phyloP scores from a whole-genome alignment of 1,139 yeast species.

The Scheffersomyces lignicola region DNA sequence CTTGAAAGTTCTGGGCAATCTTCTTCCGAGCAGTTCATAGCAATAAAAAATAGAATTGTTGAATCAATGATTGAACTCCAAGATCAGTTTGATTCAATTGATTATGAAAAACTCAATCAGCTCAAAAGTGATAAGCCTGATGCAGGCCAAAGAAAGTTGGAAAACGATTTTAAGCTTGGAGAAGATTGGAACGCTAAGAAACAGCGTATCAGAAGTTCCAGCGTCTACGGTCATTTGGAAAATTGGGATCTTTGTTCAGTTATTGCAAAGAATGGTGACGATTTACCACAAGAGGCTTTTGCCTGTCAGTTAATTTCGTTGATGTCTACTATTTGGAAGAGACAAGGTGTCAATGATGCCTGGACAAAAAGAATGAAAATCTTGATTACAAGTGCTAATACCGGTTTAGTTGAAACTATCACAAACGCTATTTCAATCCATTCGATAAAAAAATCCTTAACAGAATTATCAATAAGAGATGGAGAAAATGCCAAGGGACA shows the following conservation, averaged over 20 bases:
- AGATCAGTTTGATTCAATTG: constrained; percentile 53
- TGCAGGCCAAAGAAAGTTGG: constrained; percentile 90
- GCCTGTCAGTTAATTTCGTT: constrained; percentile 92
- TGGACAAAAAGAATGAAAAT: constrained; percentile 96
- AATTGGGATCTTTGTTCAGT: constrained; percentile 96
- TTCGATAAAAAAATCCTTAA: constrained; percentile 87
- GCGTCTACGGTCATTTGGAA: constrained; percentile 79
- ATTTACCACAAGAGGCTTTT: constrained; percentile 93
- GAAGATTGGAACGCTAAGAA: constrained; percentile 91
- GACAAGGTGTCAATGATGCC: constrained; percentile 55
- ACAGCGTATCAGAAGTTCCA: constrained; percentile 71
- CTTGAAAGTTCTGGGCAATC: constrained; percentile 70
- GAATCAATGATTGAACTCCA: constrained; percentile 89
- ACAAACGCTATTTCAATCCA: constrained; percentile 92
- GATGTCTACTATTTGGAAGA: constrained; percentile 80
- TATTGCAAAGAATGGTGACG: constrained; percentile 94
- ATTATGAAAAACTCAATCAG: constrained; percentile 48
- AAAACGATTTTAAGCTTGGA: constrained; percentile 87
- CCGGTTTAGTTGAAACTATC: constrained; percentile 93
- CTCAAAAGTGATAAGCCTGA: constrained; percentile 44
- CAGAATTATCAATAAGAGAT: constrained; percentile 64
- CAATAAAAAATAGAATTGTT: constrained; percentile 75
- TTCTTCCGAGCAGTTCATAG: constrained; percentile 69
- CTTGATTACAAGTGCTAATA: constrained; percentile 81
- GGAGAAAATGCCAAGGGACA: constrained; percentile 70